Base-by-base conservation (phyloP, 495 filamentous ascomycete genomes). In the Massariosphaeria phaeospora region DNA sequence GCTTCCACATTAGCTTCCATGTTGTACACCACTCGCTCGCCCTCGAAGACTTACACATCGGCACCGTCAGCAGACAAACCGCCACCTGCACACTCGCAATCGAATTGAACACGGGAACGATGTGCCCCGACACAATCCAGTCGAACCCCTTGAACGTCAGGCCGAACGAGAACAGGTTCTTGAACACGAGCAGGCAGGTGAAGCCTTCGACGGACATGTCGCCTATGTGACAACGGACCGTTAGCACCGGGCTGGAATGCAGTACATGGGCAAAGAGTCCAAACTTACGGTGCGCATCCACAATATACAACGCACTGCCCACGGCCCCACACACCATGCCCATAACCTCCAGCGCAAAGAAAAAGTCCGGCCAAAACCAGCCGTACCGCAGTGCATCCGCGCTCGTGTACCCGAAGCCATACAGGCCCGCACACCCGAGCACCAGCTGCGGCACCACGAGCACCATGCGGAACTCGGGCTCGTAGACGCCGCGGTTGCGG, bases 271-370 rank as follows among this genome's bases (percentile, higher is more conserved):
- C 8, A 33, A 33, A 33, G 30, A 6, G 30, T 6, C 0, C 33
- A 53, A 46, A 79, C 84, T 73, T 71, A 86, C 89, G 84, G 70
- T 96, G 89, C 1, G 91, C 91, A 72, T 96, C 91, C 0, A 95
- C 89, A 61, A 96, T 86, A 61, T 96, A 96, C n/a, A 96, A 68
- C 0, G 88, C 84, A 45, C 83, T 84, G 0, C 85, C 82, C 5
- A 95, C 88, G 0, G 91, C 90, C 2, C 91, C 91, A 58, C 94
- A 79, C 1, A 96, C 88, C 86, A 95, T 95, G 0, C 90, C 91
- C 55, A 84, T 80, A 3, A 95, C 85, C 46, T 70, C 68, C 17
- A 74, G 41, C 17, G 58, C 66, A 57, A 94, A 93, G 61, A 89
- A 94, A 20, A 89, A 77, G 42, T 89, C 79, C 3, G 89, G 85